Conservation (phyloP, 176 grass and related monocot species). For the Cenchrus fungigraminus region DNA sequence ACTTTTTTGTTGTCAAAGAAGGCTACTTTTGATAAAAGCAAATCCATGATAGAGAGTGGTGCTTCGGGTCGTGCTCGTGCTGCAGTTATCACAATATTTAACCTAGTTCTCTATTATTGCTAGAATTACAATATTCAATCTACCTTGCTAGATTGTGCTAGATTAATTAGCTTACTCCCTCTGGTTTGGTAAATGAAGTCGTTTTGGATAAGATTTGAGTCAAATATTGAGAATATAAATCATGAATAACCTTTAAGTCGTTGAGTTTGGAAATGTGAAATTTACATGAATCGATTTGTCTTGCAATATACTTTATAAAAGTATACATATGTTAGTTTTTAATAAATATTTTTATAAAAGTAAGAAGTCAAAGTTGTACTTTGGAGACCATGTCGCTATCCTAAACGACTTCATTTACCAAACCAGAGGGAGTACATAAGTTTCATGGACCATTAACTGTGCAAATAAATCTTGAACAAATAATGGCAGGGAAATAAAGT, state of each 20-base stretch:
- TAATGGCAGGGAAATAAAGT: not conserved
- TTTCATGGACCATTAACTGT: not conserved
- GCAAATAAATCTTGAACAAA: not conserved
- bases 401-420: too few relatives aligned
- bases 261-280: too few relatives aligned
- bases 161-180: not conserved
- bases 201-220: too few relatives aligned
- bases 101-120: not conserved
- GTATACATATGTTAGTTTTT: too few relatives aligned
- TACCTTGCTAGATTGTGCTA: not conserved
- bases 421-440: not conserved
- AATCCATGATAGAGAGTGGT: not conserved
- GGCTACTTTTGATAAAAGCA: slow-evolving; percentile 16
- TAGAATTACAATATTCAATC: not conserved
- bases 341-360: too few relatives aligned
- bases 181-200: too few relatives aligned
- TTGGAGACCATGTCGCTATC: too few relatives aligned
- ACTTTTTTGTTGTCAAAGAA: not conserved
- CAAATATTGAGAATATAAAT: too few relatives aligned
- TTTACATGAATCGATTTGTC: too few relatives aligned
- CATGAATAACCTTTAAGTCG: too few relatives aligned
- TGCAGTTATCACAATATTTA: not conserved
- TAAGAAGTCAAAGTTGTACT: too few relatives aligned
- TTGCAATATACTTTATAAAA: too few relatives aligned
- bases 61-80: not conserved